These are phyloP conservation scores for Hansfordia pulvinata DNA, from an alignment of 2,329 filamentous ascomycete genomes.

Conservation along the genomic window DNA sequence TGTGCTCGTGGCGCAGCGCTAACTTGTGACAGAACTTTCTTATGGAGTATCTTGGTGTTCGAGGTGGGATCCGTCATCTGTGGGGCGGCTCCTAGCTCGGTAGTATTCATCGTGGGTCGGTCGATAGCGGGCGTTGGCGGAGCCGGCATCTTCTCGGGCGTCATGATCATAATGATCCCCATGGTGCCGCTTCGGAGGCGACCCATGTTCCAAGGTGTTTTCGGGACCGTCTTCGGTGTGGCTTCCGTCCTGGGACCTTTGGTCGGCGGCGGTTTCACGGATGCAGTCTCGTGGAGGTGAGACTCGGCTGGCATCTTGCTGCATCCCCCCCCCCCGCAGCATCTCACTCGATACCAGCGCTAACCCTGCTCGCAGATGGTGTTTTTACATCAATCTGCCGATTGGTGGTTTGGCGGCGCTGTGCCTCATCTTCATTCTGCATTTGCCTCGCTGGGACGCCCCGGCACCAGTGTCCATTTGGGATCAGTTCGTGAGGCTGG, in stretches of 20 bases:
- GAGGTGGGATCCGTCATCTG: conserved; percentile 38
- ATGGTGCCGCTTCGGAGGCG: conserved; percentile 46
- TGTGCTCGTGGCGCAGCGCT: not conserved
- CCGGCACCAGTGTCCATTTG: conserved; percentile 5
- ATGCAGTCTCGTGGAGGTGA: conserved; percentile 31
- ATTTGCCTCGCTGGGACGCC: conserved; percentile 19
- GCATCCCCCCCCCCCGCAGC: not conserved
- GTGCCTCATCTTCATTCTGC: conserved; percentile 33
- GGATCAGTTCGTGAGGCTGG: conserved; percentile 19
- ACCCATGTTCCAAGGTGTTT: conserved; percentile 42
- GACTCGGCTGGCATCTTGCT: too few relatives aligned
- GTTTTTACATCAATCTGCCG: conserved; percentile 46
- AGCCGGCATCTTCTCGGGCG: conserved; percentile 43
- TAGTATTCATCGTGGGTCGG: conserved; percentile 40
- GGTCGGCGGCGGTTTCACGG: conserved; percentile 38
- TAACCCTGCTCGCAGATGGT: conserved; percentile 22
- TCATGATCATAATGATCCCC: conserved; percentile 41
- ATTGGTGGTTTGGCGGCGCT: conserved; percentile 36
- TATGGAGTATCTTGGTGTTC: conserved; percentile 33
- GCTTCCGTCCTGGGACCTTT: conserved; percentile 39
- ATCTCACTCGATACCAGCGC: conserved; percentile 1
- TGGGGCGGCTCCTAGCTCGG: conserved; percentile 37
- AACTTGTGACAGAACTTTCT: conserved; percentile 22
- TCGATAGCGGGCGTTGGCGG: conserved; percentile 42
- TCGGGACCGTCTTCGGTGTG: conserved; percentile 41